A percentile compares a stretch with the other conserved stretches of the same genome.
Conservation (phyloP, 2,329 filamentous ascomycete species). For the Pseudopyricularia javanii region DNA sequence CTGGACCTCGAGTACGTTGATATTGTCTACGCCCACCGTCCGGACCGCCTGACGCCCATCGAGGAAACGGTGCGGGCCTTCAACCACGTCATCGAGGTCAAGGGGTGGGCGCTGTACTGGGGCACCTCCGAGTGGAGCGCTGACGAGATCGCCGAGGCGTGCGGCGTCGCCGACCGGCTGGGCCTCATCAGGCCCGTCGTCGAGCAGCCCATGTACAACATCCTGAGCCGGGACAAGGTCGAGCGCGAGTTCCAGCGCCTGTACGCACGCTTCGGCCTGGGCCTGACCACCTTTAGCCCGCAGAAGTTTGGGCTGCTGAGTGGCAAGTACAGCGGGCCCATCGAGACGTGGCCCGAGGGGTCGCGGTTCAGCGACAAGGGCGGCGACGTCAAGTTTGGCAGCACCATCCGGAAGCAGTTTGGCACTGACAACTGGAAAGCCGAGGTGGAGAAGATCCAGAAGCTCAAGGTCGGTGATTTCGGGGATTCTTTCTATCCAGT, state of each 20-base stretch:
- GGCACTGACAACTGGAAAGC: conserved; percentile 34
- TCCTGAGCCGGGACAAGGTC: conserved; percentile 23
- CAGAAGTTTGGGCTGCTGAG: conserved; percentile 44
- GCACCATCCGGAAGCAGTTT: conserved; percentile 46
- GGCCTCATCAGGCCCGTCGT: conserved; percentile 50
- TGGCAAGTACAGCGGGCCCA: conserved; percentile 54
- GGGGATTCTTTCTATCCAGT: not conserved
- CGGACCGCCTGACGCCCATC: conserved; percentile 45
- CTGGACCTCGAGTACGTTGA: conserved; percentile 56
- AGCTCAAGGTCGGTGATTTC: conserved; percentile 9
- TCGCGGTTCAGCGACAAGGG: conserved; percentile 41
- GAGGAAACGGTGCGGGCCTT: conserved; percentile 47
- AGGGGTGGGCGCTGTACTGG: conserved; percentile 61
- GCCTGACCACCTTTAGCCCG: conserved; percentile 40
- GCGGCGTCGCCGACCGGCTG: conserved; percentile 45
- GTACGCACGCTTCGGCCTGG: conserved; percentile 43
- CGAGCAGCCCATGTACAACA: conserved; percentile 59
- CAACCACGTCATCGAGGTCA: conserved; percentile 35
- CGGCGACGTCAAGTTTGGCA: conserved; percentile 43
- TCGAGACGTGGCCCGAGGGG: conserved; percentile 16
- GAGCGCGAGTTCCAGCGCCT: conserved; percentile 45
- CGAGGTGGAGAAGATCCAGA: conserved; percentile 42
- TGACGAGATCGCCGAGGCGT: conserved; percentile 53
- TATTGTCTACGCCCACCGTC: conserved; percentile 49
- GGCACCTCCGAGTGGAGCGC: conserved; percentile 60